Base-by-base conservation (phyloP, 108 stramenopile species). In the Chaetoceros tenuissimus region DNA sequence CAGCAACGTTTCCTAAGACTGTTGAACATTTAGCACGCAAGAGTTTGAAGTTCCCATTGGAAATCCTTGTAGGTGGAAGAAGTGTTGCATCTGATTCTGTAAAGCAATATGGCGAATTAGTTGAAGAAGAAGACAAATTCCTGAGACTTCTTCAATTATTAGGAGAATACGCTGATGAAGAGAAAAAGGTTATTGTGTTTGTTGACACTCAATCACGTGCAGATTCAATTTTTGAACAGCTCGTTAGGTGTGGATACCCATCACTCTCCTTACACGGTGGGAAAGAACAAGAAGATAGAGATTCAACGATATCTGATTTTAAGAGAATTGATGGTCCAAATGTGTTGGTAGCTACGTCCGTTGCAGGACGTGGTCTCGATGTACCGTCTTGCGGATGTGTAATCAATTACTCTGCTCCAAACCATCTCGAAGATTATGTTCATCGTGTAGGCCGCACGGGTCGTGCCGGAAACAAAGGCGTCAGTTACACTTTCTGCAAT, bases 251-350 rank as follows among this genome's bases (percentile, higher is more conserved):
- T 47, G 99, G 99, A 17, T 99, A 99, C 64, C 62, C 86, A n/a
- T 78, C 92, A 0, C 61, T 97, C 46, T 87, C 96, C 26, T 76
- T 99, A 34, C 99, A 99, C 67, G 99, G 97, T 5, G 99, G 97
- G 1, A 98, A 95, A 79, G 99, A 99, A 51, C 99, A 99, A 72
- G 90, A 94, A 57, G 99, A 99, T 73, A 80, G 99, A 0, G 97
- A 98, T 72, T 88, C 83, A n/a, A 97, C 96, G 13, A 94, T 99
- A 59, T 78, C 85, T 0, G 99, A 99, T 61, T 98, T 99, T 74
- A 97, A 97, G 77, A 65, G 80, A 5, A 78, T 68, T 20, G 89
- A 81, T 63, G 87, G 87, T 8, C 81, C 85, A 5, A 73, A 75
- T 59, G 74, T 99, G 3, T 67, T 99, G 53, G 94, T 98, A 1